These are phyloP conservation scores for Lipomyces starkeyi DNA, from an alignment of 805 yeast species.

Conservation along the genomic window DNA sequence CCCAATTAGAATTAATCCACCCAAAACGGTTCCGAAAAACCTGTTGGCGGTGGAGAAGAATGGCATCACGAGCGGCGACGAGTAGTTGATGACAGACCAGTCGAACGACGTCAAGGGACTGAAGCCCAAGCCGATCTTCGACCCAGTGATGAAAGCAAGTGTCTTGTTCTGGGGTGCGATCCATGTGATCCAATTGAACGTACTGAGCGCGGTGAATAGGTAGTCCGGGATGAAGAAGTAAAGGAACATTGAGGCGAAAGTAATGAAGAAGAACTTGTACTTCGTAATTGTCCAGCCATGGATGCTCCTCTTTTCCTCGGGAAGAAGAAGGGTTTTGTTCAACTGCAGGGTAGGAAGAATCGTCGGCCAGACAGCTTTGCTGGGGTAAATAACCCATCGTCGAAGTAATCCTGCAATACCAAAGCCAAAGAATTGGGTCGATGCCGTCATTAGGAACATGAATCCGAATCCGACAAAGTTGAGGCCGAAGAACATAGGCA, in stretches of 20 bases:
- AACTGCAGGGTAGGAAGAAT: conserved; percentile 56
- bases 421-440: conserved; percentile 68
- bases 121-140: conserved; percentile 59
- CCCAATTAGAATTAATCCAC: conserved; percentile 42
- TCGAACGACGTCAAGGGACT: conserved; percentile 49
- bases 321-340: conserved; percentile 43
- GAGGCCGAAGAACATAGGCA: conserved; percentile 45
- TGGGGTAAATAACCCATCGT: conserved; percentile 62
- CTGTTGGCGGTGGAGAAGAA: conserved; percentile 49
- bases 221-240: conserved; percentile 75
- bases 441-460: conserved; percentile 57
- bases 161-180: conserved; percentile 50
- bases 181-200: conserved; percentile 62
- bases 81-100: conserved; percentile 48
- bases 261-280: conserved; percentile 55
- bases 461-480: conserved; percentile 53
- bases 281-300: conserved; percentile 67
- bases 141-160: conserved; percentile 63
- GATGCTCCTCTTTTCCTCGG: conserved; percentile 52
- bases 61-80: conserved; percentile 52
- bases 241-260: conserved; percentile 53
- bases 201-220: conserved; percentile 63
- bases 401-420: conserved; percentile 71
- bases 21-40: conserved; percentile 49
- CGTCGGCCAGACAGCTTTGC: conserved; percentile 65